Evolutionary conservation across 2,329 filamentous ascomycete species (phyloP), one percentile per base, ranked within the genome.

Genomic region (Plenodomus biglobosus): DNA sequence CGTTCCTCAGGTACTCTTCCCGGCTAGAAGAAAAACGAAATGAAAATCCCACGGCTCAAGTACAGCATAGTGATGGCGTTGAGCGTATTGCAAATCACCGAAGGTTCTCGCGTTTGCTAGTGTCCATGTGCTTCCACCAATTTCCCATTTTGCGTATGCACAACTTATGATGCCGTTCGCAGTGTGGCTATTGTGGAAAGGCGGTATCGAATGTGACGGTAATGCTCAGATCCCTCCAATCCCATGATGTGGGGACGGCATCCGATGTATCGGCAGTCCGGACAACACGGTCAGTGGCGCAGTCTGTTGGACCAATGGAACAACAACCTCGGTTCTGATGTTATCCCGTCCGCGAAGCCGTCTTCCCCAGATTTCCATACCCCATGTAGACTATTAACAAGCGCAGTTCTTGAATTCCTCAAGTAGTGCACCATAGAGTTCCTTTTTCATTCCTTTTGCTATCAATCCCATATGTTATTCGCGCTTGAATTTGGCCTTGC

Each of bases 1-100:
- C 58, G 62, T 52, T 65, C 61, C 61, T 61, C 62, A 69, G 66
- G 66, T 64, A 68, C 64, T 65, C 62, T 67, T 64, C 64, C 59
- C 16, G 62, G 59, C 61, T 69, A 69, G 66, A 68, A 68, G 64
- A 68, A 71, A 68, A 61, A 62, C 61, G 61, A 66, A 67, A 68
- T 66, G 62, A 70, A 69, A 70, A 67, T 62, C 59, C 66, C 61
- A 66, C 55, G 62, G 65, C 63, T 68, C 64, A 64, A 61, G 53
- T 55, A 59, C 56, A 55, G 64, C 64, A 60, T 64, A 59, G 56
- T 66, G 65, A 66, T 61, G 64, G 65, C 60, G 65, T 66, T 66
- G 53, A 63, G 52, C 53, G 47, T 56, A 53, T 47, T 53, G 57
- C 55, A 64, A 64, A 66, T 53, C 56, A 65, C 59, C 50, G 47